Evolutionary conservation across 441 rosid genomes (phyloP).

Genomic region (Pelargonium fulgidum): DNA sequence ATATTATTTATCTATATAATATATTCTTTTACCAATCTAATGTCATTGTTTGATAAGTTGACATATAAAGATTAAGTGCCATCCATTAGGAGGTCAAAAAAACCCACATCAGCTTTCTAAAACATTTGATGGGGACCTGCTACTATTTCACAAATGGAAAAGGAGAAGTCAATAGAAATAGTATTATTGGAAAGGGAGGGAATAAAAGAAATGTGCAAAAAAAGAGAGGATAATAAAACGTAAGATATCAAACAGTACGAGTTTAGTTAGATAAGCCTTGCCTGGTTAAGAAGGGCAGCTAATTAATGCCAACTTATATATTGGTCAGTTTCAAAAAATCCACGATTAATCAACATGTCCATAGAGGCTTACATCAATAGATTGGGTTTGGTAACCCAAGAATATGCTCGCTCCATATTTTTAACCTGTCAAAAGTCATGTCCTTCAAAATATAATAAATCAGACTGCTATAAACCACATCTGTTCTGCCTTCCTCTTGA

Average conservation of each 20-base stretch:
- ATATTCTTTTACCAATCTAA: not conserved
- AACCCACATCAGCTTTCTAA: not conserved
- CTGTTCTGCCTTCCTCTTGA: not conserved
- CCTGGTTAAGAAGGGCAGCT: not conserved
- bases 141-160: no score
- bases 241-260: not conserved
- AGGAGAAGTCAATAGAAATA: no score
- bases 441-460: not conserved
- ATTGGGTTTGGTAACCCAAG: no score
- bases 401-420: not conserved
- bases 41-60: not conserved
- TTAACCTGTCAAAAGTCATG: not conserved
- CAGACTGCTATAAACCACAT: not conserved
- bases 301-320: not conserved
- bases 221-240: not conserved
- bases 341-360: not conserved
- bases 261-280: not conserved
- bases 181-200: not conserved
- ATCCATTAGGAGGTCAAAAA: not conserved
- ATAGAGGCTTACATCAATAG: not conserved
- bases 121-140: not conserved
- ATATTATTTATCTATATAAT: not conserved
- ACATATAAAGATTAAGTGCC: not conserved
- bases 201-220: no score
- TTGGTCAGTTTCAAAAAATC: not conserved